Percentiles rank a stretch among this genome's conserved stretches.
Conservation (phyloP, 805 yeast species). For the Dipodascopsis tothii region DNA sequence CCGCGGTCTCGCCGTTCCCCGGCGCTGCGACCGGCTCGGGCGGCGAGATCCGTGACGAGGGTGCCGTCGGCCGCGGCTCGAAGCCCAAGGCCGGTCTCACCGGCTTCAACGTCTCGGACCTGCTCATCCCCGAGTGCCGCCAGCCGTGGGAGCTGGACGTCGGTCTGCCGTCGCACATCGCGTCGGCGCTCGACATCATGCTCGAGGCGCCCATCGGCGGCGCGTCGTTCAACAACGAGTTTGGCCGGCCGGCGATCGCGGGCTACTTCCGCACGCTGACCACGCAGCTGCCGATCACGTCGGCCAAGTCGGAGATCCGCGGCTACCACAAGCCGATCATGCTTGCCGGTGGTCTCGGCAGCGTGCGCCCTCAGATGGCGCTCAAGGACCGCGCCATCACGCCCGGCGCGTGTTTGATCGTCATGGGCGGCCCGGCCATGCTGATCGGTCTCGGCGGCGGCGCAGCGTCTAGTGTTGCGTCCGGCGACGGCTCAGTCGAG, state of each 20-base stretch:
- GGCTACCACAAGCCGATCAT: slow-evolving; percentile 98
- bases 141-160: slow-evolving; percentile 95
- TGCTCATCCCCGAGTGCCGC: slow-evolving; percentile 70
- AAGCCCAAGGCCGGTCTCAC: slow-evolving; percentile 92
- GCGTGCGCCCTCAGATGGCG: slow-evolving; percentile 87
- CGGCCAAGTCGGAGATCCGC: slow-evolving; percentile 66
- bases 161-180: slow-evolving; percentile 89
- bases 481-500: slow-evolving; percentile 93
- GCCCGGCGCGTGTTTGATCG: slow-evolving; percentile 85
- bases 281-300: slow-evolving; percentile 56
- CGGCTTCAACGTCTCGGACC: slow-evolving; percentile 87
- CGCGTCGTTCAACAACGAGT: slow-evolving; percentile 96
- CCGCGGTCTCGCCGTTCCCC: slow-evolving; percentile 97
- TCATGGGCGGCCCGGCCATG: slow-evolving; percentile 96
- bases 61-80: slow-evolving; percentile 98
- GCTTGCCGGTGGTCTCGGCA: slow-evolving; percentile 99
- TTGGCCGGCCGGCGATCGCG: slow-evolving; percentile 93
- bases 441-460: slow-evolving; percentile 99
- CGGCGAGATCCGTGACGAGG: slow-evolving; percentile 99
- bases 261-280: slow-evolving; percentile 96
- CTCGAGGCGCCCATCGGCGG: slow-evolving; percentile 95
- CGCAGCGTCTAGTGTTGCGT: slow-evolving; percentile 95
- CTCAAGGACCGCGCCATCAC: slow-evolving; percentile 80
- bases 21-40: slow-evolving; percentile 99
- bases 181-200: slow-evolving; percentile 90